Base-by-base conservation (phyloP, 768 basidiomycete species). In the Hemileccinum rubropunctum region DNA sequence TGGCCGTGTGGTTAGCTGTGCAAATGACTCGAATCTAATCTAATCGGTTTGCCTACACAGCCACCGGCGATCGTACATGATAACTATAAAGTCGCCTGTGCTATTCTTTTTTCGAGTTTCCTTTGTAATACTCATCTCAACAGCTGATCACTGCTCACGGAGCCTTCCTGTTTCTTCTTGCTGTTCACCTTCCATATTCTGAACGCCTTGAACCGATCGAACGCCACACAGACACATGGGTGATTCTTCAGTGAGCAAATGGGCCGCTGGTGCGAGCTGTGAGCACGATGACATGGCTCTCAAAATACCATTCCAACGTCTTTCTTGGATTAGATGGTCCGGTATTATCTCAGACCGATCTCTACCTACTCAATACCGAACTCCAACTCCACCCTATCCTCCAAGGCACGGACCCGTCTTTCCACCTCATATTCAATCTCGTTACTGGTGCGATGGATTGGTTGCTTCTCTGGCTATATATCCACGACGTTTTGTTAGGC, bases 371-470 rank as follows among this genome's bases (percentile, higher is more conserved):
- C 48, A 75, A 79, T 38, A 77, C 81, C 5, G 79, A 83, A 14
- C 75, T 92, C 3, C 80, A 87, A 59, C 62, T 92, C 28, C 76
- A 93, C 58, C 90, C 90, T 4, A 83, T 91, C 62, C 77, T 93
- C 12, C 73, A 75, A 33, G 77, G 77, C 56, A 68, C 72, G 23
- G 62, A 71, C 53, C 53, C 46, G 7, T 61, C 59, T 12, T 85
- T 87, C 67, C 82, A 82, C 53, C 79, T 92, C 14, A 76, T 83
- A 41, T 88, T 91, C 72, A 84, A 86, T 59, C 68, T 92, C 4
- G 71, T 79, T 6, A 82, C 78, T 20, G 90, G 88, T 86, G 51
- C 49, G 72, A 40, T 11, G 51, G 21, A 9, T 26, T 5, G 2
- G 9, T 45, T 5, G 10, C 14, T 41, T 11, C 4, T 6, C 9